Evolutionary conservation across 331 rosid species (phyloP).

Genomic region (Stylosanthes scabra): DNA sequence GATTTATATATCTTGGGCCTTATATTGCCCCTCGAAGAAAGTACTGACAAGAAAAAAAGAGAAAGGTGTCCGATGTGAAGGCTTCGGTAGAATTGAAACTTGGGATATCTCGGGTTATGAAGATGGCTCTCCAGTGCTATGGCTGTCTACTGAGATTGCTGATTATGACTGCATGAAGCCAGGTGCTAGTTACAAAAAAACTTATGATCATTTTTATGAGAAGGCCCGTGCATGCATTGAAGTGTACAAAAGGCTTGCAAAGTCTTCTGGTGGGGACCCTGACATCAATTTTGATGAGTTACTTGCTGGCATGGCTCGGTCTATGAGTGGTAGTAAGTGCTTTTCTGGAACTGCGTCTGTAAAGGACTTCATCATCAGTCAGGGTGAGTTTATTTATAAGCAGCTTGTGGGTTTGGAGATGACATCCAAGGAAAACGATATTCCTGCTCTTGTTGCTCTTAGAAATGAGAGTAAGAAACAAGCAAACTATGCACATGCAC

Average conservation of each 20-base stretch:
- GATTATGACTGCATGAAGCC: constrained; percentile 83
- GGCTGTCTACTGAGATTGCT: constrained; percentile 88
- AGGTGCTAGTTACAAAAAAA: constrained; percentile 69
- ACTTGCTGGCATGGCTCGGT: constrained; percentile 85
- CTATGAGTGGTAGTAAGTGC: constrained; percentile 70
- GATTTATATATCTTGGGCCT: constrained; percentile 77
- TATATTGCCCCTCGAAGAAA: constrained; percentile 67
- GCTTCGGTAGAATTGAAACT: constrained; percentile 86
- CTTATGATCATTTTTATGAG: constrained; percentile 68
- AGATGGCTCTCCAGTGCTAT: constrained; percentile 81
- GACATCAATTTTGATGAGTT: constrained; percentile 76
- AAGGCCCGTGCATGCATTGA: constrained; percentile 80
- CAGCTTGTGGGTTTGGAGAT: constrained; percentile 85
- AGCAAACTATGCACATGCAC: constrained; percentile 45
- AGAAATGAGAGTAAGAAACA: constrained; percentile 63
- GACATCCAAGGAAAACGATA: constrained; percentile 61
- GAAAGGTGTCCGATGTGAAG: constrained; percentile 71
- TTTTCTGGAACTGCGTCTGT: constrained; percentile 71
- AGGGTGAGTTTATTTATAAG: constrained; percentile 81
- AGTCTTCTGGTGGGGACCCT: constrained; percentile 71
- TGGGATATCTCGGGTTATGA: constrained; percentile 97
- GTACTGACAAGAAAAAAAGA: constrained; percentile 67
- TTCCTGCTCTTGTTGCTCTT: constrained; percentile 73
- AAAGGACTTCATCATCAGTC: constrained; percentile 76
- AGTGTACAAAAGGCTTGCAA: constrained; percentile 71